A percentile compares a stretch with the other conserved stretches of the same genome.
Conservation (phyloP, 2,329 filamentous ascomycete genomes). For the Microascus cirrosus region DNA sequence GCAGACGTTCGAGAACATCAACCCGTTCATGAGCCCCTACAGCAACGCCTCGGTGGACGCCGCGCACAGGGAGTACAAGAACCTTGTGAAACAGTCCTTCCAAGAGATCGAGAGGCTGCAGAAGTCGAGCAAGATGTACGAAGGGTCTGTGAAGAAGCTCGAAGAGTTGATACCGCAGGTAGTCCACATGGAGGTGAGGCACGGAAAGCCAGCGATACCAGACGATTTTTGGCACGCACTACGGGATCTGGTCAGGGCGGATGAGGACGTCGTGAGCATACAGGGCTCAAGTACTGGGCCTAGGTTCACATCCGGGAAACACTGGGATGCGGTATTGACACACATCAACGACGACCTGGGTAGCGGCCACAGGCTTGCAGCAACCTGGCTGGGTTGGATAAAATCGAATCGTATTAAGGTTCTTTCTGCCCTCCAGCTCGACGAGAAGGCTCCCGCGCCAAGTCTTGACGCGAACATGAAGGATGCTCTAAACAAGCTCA, state of each 20-base stretch:
- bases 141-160: conserved; percentile 28
- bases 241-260: conserved; percentile 37
- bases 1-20: conserved; percentile 15
- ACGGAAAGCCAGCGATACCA: conserved; percentile 42
- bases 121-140: conserved; percentile 20
- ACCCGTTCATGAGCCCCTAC: conserved; percentile 10
- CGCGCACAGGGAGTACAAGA: neutral
- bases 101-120: conserved; percentile 18
- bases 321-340: conserved; percentile 33
- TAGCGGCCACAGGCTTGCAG: conserved; percentile 12
- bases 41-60: neutral
- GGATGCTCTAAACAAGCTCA: neutral
- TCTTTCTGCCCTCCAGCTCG: conserved; percentile 20
- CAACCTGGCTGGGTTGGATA: conserved; percentile 41
- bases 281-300: conserved; percentile 25
- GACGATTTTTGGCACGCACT: conserved; percentile 57
- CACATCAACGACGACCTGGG: conserved; percentile 25
- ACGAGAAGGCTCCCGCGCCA: conserved; percentile 15
- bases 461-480: conserved; percentile 23
- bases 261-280: conserved; percentile 34
- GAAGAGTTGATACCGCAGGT: conserved; percentile 40
- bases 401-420: conserved; percentile 33
- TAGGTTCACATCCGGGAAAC: conserved; percentile 28
- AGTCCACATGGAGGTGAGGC: conserved; percentile 40
- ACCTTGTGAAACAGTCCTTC: conserved; percentile 13